phyloP scores from a whole-genome alignment of 1,139 yeast genomes.

The Saccharomyces hybrid region DNA sequence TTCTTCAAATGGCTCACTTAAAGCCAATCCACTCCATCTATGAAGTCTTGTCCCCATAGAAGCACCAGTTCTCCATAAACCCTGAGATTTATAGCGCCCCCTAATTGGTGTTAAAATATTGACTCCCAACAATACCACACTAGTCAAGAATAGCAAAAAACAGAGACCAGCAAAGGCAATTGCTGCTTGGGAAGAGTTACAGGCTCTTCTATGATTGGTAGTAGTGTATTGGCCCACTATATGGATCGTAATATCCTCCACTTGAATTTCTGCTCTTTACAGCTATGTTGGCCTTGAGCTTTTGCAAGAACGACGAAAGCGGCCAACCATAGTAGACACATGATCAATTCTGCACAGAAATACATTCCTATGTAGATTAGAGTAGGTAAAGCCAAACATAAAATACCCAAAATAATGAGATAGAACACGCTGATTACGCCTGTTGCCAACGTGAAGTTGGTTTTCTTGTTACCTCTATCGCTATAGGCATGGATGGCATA shows the following conservation, averaged over 20 bases:
- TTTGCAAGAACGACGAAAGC: constrained; percentile 25
- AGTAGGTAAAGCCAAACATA: constrained; percentile 11
- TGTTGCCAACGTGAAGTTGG: constrained; percentile 23
- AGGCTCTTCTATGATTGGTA: constrained; percentile 14
- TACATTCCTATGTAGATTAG: constrained; percentile 18
- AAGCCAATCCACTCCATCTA: constrained; percentile 13
- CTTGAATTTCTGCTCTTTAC: constrained; percentile 10
- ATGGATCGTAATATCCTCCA: constrained; percentile 20
- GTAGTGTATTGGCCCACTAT: constrained; percentile 15
- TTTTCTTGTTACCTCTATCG: constrained; percentile 17
- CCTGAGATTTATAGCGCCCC: constrained; percentile 13
- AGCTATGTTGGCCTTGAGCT: constrained; percentile 18
- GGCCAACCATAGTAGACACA: constrained; percentile 22
- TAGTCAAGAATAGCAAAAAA: constrained; percentile 24
- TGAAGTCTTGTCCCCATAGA: constrained; percentile 14
- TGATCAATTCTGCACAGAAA: constrained; percentile 15
- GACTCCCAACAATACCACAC: constrained; percentile 21
- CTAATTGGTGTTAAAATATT: constrained; percentile 28
- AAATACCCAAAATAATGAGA: constrained; percentile 10
- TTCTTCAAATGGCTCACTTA: constrained; percentile 9
- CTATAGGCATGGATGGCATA: constrained; percentile 15
- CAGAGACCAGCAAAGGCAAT: constrained; percentile 33
- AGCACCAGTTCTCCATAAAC: constrained; percentile 19
- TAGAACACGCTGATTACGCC: constrained; percentile 23
- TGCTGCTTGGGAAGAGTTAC: constrained; percentile 31